These are phyloP conservation scores for Tritrichomonas foetus DNA, from an alignment of 208 protist species.

Conservation along the genomic window DNA sequence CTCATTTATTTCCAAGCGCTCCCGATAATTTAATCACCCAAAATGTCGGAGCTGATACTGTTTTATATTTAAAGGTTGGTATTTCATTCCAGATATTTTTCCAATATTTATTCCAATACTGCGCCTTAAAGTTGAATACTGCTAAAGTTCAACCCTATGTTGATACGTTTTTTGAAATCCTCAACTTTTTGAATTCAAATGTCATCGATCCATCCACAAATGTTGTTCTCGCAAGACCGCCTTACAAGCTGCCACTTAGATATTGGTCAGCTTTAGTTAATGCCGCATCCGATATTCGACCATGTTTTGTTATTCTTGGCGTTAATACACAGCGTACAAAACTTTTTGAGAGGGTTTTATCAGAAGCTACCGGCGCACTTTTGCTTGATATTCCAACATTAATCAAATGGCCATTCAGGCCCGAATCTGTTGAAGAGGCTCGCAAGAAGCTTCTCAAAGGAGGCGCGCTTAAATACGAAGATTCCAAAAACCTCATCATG, in stretches of 20 bases:
- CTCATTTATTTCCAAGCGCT: background rate
- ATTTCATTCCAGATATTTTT: conserved; percentile 21
- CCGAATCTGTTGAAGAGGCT: background rate
- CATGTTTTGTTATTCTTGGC: conserved; percentile 33
- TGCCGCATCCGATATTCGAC: background rate
- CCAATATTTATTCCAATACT: background rate
- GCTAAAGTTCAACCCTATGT: background rate
- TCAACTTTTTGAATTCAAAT: background rate
- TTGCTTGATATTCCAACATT: conserved; percentile 18
- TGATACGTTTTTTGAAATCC: conserved; percentile 1
- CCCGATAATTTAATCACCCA: background rate
- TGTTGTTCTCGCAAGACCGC: background rate
- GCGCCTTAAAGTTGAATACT: background rate
- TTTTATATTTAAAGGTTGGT: conserved; percentile 16
- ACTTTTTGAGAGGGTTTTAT: conserved; percentile 5
- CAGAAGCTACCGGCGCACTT: background rate
- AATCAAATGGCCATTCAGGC: conserved; percentile 7
- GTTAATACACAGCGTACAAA: background rate
- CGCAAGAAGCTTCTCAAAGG: background rate
- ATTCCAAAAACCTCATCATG: background rate
- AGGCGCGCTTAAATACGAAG: background rate
- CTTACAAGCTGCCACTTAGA: background rate
- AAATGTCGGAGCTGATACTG: conserved; percentile 22
- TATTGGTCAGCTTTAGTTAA: conserved; percentile 22
- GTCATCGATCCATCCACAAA: background rate